These are phyloP conservation scores for Entoloma clypeatum DNA, from an alignment of 1,284 basidiomycete genomes.

Conservation along the genomic window DNA sequence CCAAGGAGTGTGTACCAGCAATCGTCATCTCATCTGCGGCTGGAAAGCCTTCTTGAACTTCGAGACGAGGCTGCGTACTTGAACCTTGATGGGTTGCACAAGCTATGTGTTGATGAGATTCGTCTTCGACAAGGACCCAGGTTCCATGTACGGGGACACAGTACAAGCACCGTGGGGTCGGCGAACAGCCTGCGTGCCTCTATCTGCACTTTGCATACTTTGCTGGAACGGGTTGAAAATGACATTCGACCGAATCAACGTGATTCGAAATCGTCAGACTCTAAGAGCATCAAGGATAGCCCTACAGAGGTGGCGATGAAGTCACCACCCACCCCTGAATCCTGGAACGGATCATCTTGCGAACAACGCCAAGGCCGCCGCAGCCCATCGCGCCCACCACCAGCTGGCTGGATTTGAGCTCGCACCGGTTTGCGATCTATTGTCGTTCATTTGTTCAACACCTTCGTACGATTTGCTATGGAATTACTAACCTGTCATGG, in stretches of 20 bases:
- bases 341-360: constrained; percentile 30
- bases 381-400: constrained; percentile 32
- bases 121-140: constrained; percentile 39
- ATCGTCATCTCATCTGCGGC: constrained; percentile 41
- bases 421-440: no score
- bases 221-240: constrained; percentile 40
- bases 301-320: constrained; percentile 18
- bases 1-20: constrained; percentile 57
- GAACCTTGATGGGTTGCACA: constrained; percentile 55
- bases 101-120: constrained; percentile 65
- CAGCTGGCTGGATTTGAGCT: constrained; percentile 48
- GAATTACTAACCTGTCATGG: no score
- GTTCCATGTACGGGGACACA: constrained; percentile 35
- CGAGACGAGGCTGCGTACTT: constrained; percentile 73
- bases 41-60: constrained; percentile 66
- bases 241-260: constrained; percentile 22
- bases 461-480: no score
- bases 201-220: constrained; percentile 43
- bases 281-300: constrained; percentile 19
- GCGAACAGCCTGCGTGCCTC: constrained; percentile 45
- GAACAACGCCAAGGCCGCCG: constrained; percentile 27
- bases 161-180: constrained; percentile 29
- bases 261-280: constrained; percentile 18
- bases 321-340: constrained; percentile 38
- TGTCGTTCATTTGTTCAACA: no score